These are phyloP conservation scores for Nicotiana sylvestris DNA, from an alignment of 257 asterid species.

Conservation along the genomic window DNA sequence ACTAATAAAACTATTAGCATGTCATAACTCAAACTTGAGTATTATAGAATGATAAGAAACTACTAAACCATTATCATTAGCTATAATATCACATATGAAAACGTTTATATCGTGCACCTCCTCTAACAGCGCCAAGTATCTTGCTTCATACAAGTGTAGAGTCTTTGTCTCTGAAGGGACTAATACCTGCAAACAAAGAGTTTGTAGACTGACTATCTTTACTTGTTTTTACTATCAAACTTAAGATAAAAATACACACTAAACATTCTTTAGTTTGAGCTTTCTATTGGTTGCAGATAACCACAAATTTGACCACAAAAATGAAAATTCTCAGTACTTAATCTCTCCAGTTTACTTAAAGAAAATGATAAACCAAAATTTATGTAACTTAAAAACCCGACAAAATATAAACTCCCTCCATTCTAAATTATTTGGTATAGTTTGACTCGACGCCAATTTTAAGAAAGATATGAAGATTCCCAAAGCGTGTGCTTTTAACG, in stretches of 20 bases:
- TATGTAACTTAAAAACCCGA: not conserved
- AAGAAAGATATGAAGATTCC: too few species aligned
- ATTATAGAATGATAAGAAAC: not conserved
- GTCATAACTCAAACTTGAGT: not conserved
- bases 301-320: not conserved
- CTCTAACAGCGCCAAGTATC: slow-evolving; percentile 75
- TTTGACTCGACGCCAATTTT: too few species aligned
- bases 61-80: slow-evolving; percentile 6
- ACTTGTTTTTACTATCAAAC: not conserved
- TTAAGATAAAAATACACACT: not conserved
- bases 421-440: too few species aligned
- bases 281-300: not conserved
- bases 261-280: not conserved
- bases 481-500: too few species aligned
- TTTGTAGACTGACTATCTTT: not conserved
- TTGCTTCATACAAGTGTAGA: slow-evolving; percentile 77
- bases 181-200: slow-evolving; percentile 40
- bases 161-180: slow-evolving; percentile 74
- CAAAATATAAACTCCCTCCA: not conserved
- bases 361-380: too few species aligned
- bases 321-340: not conserved
- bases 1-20: not conserved
- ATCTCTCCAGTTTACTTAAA: not conserved
- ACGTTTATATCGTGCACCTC: slow-evolving; percentile 38
- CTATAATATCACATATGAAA: not conserved